These are phyloP conservation scores for Botryosphaeria dothidea DNA, from an alignment of 2,329 filamentous ascomycete genomes.

Conservation along the genomic window DNA sequence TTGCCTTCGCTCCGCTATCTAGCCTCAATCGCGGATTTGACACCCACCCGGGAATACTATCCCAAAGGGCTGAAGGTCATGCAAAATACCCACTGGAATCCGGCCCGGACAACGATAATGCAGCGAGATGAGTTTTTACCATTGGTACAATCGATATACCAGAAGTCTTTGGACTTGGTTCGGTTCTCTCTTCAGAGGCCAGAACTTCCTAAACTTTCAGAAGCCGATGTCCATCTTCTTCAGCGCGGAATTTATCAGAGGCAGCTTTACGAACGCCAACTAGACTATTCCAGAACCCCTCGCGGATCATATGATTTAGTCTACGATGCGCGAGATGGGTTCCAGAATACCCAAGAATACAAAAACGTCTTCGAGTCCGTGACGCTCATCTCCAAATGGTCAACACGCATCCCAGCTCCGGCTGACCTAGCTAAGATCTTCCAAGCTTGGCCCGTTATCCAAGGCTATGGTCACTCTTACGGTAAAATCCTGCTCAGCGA, in stretches of 20 bases:
- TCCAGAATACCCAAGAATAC: neutral
- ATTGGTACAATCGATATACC: slow-evolving; percentile 23
- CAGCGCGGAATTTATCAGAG: neutral
- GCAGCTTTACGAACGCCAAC: neutral
- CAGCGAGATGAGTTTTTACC: slow-evolving; percentile 35
- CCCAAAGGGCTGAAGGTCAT: slow-evolving; percentile 29
- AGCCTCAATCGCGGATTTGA: slow-evolving; percentile 34
- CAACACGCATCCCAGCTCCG: neutral
- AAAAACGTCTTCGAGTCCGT: neutral
- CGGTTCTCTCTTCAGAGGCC: neutral
- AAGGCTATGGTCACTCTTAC: slow-evolving; percentile 26
- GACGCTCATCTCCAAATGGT: neutral
- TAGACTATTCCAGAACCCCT: fast-evolving
- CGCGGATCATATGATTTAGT: neutral
- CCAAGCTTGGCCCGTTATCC: neutral
- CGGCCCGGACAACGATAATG: slow-evolving; percentile 25
- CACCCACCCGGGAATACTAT: slow-evolving; percentile 38
- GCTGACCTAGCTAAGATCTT: neutral
- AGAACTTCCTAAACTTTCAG: neutral
- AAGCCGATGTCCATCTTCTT: neutral
- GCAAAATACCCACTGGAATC: slow-evolving; percentile 35
- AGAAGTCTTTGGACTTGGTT: slow-evolving; percentile 21
- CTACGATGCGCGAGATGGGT: neutral
- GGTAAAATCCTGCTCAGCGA: slow-evolving; percentile 40
- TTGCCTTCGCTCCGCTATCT: slow-evolving; percentile 20